Evolutionary conservation across 192 early-diverging fungal species (phyloP), one percentile per base, ranked within the genome.

Genomic region (Jimgerdemannia flammicorona): DNA sequence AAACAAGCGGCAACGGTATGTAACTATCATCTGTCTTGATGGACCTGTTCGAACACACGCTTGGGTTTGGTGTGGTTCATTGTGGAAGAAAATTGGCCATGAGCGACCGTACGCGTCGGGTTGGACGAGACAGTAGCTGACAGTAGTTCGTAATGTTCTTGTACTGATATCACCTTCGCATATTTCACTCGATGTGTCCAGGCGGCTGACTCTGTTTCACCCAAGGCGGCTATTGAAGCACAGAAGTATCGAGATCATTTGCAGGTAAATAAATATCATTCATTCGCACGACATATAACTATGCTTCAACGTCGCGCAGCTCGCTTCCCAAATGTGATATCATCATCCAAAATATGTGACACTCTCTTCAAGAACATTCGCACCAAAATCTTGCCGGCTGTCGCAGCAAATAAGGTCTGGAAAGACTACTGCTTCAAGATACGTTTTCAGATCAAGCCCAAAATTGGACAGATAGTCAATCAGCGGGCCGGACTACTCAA

Each of bases 401-500:
- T 84, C 71, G 54, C 66, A 4, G 75, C 72, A 67, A 83, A 80
- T 19, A 73, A 49, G 67, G 73, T 4, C 63, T 67, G 76, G 43
- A 85, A 79, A 68, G 76, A 66, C 43, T 71, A 19, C 40, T 77
- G 68, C 39, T 75, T 73, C 14, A 74, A 81, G 0, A 64, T 68
- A 1, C 68, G 75, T 17, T 75, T 78, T 44, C 75, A 78, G 0
- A 80, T 90, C 11, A 86, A 80, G 39, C 75, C 79, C 14, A 75
- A 73, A 18, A 70, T 90, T 4, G 82, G 82, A 11, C 88, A 88
- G 63, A 40, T 90, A 3, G 70, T 79, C 18, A 87, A 84, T 70
- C 78, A 76, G 18, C 77, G 72, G 10, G 40, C 74, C 0, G 75
- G 81, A 4, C 78, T 90, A 67, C 14, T 80, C 19, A 74, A 79